Conservation (phyloP, 257 asterid species). For the Coffea canephora region DNA sequence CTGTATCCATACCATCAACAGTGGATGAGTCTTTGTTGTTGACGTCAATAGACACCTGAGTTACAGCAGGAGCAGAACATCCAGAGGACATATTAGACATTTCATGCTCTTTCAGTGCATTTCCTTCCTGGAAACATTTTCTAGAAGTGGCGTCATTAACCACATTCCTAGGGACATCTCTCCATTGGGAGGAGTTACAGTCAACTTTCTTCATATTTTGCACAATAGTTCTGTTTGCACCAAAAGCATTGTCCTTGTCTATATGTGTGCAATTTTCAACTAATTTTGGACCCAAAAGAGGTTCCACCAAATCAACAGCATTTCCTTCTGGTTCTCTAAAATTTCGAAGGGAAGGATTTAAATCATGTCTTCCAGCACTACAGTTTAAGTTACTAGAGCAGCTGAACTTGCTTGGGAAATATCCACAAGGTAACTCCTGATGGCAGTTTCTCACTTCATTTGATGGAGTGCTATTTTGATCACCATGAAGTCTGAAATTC, state of each 20-base stretch:
- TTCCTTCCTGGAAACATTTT: conserved; percentile 29
- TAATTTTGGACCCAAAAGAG: conserved; percentile 28
- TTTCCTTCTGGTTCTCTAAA: conserved; percentile 23
- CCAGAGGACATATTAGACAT: conserved; percentile 46
- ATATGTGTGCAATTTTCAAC: conserved; percentile 18
- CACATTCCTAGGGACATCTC: conserved; percentile 51
- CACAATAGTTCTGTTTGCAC: conserved; percentile 20
- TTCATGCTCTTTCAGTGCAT: conserved; percentile 43
- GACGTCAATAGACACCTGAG: conserved; percentile 40
- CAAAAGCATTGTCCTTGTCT: conserved; percentile 31
- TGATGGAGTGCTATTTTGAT: conserved; percentile 22
- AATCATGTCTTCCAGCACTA: conserved; percentile 23
- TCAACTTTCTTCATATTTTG: conserved; percentile 30
- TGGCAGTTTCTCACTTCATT: conserved; percentile 31
- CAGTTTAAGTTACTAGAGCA: conserved; percentile 24
- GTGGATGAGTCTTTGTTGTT: conserved; percentile 39
- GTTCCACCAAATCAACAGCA: conserved; percentile 28
- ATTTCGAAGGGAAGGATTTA: conserved; percentile 20
- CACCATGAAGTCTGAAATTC: conserved; percentile 31
- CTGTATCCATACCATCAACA: conserved; percentile 32
- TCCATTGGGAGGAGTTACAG: conserved; percentile 45
- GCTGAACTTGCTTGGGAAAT: conserved; percentile 28
- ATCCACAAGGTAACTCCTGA: conserved; percentile 30
- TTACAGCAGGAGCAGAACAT: conserved; percentile 52
- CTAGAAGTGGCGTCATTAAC: conserved; percentile 27